phyloP scores from a whole-genome alignment of 179 eudicot genomes.

The Spinacia oleracea region DNA sequence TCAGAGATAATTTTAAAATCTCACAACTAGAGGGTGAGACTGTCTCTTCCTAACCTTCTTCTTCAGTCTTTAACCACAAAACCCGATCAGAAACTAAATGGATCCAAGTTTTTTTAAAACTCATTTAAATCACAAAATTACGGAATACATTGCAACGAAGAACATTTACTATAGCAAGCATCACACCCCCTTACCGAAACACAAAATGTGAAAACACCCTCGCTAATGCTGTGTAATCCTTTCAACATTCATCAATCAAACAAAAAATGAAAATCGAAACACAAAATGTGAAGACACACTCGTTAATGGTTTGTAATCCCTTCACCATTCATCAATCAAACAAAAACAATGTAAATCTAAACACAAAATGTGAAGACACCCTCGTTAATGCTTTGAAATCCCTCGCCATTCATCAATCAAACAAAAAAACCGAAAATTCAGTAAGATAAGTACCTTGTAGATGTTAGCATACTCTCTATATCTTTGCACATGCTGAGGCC shows the following conservation, averaged over 20 bases:
- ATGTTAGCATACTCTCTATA: constrained; percentile 92
- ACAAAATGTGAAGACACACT: neutral
- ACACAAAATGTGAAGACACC: neutral
- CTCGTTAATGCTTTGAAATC: neutral
- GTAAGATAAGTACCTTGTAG: constrained; percentile 58
- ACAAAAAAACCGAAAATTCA: neutral
- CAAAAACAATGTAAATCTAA: neutral
- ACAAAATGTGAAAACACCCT: too few species aligned
- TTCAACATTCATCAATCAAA: too few species aligned
- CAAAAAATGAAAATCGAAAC: too few species aligned
- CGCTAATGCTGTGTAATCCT: too few species aligned
- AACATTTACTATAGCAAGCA: too few species aligned
- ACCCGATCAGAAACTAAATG: neutral
- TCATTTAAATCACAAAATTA: neutral
- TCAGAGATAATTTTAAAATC: neutral
- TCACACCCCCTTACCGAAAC: too few species aligned
- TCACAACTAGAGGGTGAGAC: neutral
- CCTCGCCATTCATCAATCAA: neutral
- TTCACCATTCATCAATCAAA: neutral
- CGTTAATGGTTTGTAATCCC: neutral
- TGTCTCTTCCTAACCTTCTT: neutral
- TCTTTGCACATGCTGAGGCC: constrained; percentile 97
- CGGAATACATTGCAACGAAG: too few species aligned
- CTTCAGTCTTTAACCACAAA: neutral
- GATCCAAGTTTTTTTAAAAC: neutral